Conservation (phyloP, 371 early-diverging fungal genomes). For the Spraguea lophii region DNA sequence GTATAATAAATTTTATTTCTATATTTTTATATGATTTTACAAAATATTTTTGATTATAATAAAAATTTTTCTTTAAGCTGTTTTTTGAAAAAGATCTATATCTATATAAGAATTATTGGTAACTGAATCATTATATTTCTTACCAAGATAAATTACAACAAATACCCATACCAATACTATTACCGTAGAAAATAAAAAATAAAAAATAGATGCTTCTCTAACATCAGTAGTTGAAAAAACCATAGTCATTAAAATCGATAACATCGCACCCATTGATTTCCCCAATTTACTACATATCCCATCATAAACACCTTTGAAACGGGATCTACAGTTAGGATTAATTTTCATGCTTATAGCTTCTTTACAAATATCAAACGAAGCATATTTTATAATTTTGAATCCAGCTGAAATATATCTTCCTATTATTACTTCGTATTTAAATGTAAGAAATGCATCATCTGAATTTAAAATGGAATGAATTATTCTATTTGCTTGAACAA, state of each 20-base stretch:
- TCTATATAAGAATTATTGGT: background rate
- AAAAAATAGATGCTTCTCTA: constrained; percentile 20
- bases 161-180: constrained; percentile 28
- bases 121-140: constrained; percentile 21
- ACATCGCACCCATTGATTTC: constrained; percentile 11
- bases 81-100: too few relatives aligned
- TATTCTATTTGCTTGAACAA: background rate
- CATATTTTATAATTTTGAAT: constrained; percentile 42
- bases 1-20: too few relatives aligned
- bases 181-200: background rate
- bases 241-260: background rate
- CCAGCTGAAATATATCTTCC: constrained; percentile 7
- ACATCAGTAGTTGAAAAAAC: constrained; percentile 32
- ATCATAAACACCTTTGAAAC: constrained; percentile 43
- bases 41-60: too few relatives aligned
- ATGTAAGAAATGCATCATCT: background rate
- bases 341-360: constrained; percentile 43
- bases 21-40: too few relatives aligned
- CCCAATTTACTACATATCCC: constrained; percentile 44
- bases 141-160: constrained; percentile 35
- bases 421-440: constrained; percentile 1
- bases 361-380: constrained; percentile 43
- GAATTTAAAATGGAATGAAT: background rate
- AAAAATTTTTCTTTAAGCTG: too few relatives aligned
- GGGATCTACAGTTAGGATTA: constrained; percentile 22